Conservation (phyloP, 805 yeast genomes). For the Sugiyamaella floridensis region DNA sequence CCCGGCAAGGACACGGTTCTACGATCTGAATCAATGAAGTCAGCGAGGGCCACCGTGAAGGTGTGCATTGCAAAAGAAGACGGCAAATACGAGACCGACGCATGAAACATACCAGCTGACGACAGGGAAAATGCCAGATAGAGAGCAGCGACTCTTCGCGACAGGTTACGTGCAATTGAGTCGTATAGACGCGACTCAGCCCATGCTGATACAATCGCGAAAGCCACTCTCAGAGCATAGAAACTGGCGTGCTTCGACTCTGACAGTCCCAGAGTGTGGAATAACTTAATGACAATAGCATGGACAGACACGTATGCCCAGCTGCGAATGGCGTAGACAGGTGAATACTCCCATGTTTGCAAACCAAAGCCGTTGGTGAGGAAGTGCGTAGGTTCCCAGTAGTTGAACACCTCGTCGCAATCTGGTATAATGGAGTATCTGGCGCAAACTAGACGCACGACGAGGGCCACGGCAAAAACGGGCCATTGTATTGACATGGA, state of each 20-base stretch:
- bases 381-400: slow-evolving; percentile 88
- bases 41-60: slow-evolving; percentile 30
- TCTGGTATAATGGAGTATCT: slow-evolving; percentile 69
- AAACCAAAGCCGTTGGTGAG: slow-evolving; percentile 77
- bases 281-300: slow-evolving; percentile 23
- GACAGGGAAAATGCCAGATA: slow-evolving; percentile 56
- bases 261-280: slow-evolving; percentile 16
- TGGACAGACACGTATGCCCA: slow-evolving; percentile 64
- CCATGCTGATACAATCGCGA: slow-evolving; percentile 36
- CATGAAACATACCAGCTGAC: slow-evolving; percentile 82
- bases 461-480: slow-evolving; percentile 18
- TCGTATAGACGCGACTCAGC: slow-evolving; percentile 50
- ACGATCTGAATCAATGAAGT: slow-evolving; percentile 9
- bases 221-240: slow-evolving; percentile 44
- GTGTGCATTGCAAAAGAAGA: slow-evolving; percentile 64
- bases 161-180: slow-evolving; percentile 35
- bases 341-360: slow-evolving; percentile 96
- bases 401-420: slow-evolving; percentile 88
- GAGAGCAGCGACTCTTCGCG: slow-evolving; percentile 43
- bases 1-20: background rate
- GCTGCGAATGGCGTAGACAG: slow-evolving; percentile 78
- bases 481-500: background rate
- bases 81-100: slow-evolving; percentile 79
- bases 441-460: slow-evolving; percentile 34
- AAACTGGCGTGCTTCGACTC: slow-evolving; percentile 32